Evolutionary conservation across 768 basidiomycete species (phyloP).

Genomic region (Candolleomyces efflorescens): DNA sequence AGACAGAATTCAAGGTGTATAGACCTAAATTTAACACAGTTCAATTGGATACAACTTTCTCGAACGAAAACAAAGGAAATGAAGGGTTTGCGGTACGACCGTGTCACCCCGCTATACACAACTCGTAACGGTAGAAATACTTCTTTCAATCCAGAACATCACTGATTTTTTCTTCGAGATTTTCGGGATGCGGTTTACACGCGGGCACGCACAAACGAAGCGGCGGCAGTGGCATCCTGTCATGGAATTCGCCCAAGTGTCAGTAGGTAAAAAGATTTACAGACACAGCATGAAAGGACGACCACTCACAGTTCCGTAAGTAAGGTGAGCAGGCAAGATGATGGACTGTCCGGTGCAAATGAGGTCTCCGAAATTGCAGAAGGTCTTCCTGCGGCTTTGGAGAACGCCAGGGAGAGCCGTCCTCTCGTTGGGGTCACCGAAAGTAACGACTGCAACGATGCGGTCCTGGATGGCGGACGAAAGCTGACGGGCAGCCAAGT

Average conservation of each 20-base stretch:
- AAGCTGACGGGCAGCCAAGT: slow-evolving; percentile 30
- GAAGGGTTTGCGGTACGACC: too few relatives aligned
- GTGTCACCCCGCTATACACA: too few relatives aligned
- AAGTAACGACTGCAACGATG: slow-evolving; percentile 29
- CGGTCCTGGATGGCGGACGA: slow-evolving; percentile 22
- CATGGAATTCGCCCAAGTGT: background rate
- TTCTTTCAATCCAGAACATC: too few relatives aligned
- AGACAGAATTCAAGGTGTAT: too few relatives aligned
- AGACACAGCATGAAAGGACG: background rate
- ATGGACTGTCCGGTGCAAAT: slow-evolving; percentile 25
- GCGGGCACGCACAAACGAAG: background rate
- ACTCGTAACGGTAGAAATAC: too few relatives aligned
- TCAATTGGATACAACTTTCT: too few relatives aligned
- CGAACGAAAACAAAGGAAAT: too few relatives aligned
- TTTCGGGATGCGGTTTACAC: background rate
- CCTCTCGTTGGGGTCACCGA: slow-evolving; percentile 31
- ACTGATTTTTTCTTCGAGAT: too few relatives aligned
- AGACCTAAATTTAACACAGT: too few relatives aligned
- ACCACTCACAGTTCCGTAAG: slow-evolving; percentile 16
- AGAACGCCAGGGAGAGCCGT: slow-evolving; percentile 24
- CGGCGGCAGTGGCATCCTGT: background rate
- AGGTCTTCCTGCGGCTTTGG: slow-evolving; percentile 21
- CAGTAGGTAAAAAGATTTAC: background rate
- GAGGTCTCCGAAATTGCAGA: slow-evolving; percentile 27
- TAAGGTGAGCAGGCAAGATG: slow-evolving; percentile 21